Evolutionary conservation across 2,329 filamentous ascomycete species (phyloP), one percentile per base, ranked within the genome.

Genomic region (Monosporascus sp.): DNA sequence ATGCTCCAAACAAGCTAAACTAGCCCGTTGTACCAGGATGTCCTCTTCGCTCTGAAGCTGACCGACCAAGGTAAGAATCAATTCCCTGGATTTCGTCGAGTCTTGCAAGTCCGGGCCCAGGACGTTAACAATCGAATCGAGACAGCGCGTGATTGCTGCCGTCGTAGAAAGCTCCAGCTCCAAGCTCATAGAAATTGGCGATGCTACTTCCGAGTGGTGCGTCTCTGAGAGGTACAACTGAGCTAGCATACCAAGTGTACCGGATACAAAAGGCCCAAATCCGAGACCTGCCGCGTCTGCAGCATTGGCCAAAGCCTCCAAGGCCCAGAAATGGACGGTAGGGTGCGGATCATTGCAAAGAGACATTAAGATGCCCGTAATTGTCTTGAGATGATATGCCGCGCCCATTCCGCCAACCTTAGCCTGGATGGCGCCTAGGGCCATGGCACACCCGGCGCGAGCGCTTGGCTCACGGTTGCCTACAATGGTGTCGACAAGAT

Each of bases 331-430:
- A 70, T 99, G 94, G 8, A 99, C 94, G 1, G 90, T 86, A 0
- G 94, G 92, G 68, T 99, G 94, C 20, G 93, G 90, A 66, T 99
- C 94, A 62, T 92, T 96, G 69, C 91, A 93, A 9, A 99, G 80
- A 7, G 94, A 97, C 88, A 97, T 96, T n/a, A 99, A 76, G 40
- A 99, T 95, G 19, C 93, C 89, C n/a, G 97, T 82, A 49, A 99
- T 97, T 1, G 91, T 97, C 75, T 97, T 97, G 49, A 99, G 79
- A 68, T 99, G 94, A 63, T 94, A 91, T 3, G 92, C 91, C 52
- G 94, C 94, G 51, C 94, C 94, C 92, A 99, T 97, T 53, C 94
- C 93, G 53, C 94, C 95, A 36, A 99, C 89, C 69, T 96, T 91
- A 19, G 91, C 89, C 72, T 99, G 92, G 50, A 99, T 97, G 53